Evolutionary conservation across 306 rosid genomes (phyloP), one percentile per base, ranked within the genome.

Genomic region (Prunus kanzakura): DNA sequence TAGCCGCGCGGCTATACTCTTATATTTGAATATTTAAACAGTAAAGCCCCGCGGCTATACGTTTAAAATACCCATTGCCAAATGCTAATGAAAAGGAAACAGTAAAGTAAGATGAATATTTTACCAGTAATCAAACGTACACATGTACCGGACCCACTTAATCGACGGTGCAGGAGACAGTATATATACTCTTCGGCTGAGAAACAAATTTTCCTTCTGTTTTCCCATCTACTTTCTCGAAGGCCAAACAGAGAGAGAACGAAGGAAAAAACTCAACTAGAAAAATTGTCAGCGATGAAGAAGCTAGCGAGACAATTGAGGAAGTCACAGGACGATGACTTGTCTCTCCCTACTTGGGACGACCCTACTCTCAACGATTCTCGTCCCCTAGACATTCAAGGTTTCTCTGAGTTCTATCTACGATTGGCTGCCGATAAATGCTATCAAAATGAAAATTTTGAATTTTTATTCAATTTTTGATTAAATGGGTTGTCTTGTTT

Each of bases 321-420:
- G 16, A 76, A 84, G 78, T 78, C 89, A 47, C 71, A 70, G 30
- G 77, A 80, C 13, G 56, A 78, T n/a, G 79, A 76, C 2, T 77
- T 83, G 64, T 86, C 96, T 82, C 97, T 92, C 50, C 97, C 98
- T 4, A 75, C 92, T 55, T 83, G 86, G 47, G 91, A 77, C 72
- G 90, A 88, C 46, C 82, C 79, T 0, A 41, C 76, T 38, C 61
- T 64, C 30, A 88, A 90, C 66, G 90, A 86, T 80, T 67, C 78
- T 74, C 93, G 86, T 30, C 96, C 93, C 35, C 76, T 95, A 41
- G 97, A 90, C 41, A 71, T 83, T 22, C 89, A 84, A 81, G 98
- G 98, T 93, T 73, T 79, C 74, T 57, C 69, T 67, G 23, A 38
- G 43, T 73, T 67, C 46, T 13, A 14, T 50, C 38, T 16, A 18